Conservation (phyloP, 1,284 basidiomycete species). For the Amylostereum chailletii region DNA sequence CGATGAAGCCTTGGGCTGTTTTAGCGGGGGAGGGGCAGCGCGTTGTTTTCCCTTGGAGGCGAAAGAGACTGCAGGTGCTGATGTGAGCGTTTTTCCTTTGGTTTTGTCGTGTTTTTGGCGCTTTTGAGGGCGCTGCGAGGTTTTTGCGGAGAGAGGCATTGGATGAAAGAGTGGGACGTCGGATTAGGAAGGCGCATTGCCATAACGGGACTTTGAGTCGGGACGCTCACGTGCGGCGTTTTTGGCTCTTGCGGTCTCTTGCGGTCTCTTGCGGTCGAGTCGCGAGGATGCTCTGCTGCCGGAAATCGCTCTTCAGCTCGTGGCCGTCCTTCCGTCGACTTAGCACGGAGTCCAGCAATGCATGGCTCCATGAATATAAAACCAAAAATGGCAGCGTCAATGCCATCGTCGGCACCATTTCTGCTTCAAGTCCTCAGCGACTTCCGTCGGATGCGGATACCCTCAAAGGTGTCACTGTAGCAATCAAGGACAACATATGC, state of each 20-base stretch:
- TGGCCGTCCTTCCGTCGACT: too few species aligned
- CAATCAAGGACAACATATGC: conserved; percentile 85
- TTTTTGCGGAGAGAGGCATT: conserved; percentile 12
- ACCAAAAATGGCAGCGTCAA: conserved; percentile 34
- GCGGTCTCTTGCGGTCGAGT: too few species aligned
- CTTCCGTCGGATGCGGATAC: conserved; percentile 10
- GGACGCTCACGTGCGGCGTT: too few species aligned
- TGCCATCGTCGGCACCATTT: conserved; percentile 33
- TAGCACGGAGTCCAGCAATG: too few species aligned
- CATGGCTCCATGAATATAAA: conserved; percentile 5
- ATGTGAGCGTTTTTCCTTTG: conserved; percentile 11
- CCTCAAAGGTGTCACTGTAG: conserved; percentile 43
- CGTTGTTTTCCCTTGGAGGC: conserved; percentile 13
- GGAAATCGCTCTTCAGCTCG: too few species aligned
- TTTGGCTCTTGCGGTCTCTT: too few species aligned
- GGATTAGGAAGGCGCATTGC: conserved; percentile 8
- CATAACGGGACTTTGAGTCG: too few species aligned
- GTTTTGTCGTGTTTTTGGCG: conserved; percentile 12
- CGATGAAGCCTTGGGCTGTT: conserved; percentile 4
- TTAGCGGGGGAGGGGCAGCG: conserved; percentile 6
- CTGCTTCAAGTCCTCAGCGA: too few species aligned
- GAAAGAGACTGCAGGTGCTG: conserved; percentile 7
- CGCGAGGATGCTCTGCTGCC: too few species aligned
- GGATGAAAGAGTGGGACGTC: conserved; percentile 7
- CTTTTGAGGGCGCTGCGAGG: conserved; percentile 5